These are phyloP conservation scores for Oenanthe sinensis DNA, from an alignment of 129 eudicot species.

Conservation along the genomic window DNA sequence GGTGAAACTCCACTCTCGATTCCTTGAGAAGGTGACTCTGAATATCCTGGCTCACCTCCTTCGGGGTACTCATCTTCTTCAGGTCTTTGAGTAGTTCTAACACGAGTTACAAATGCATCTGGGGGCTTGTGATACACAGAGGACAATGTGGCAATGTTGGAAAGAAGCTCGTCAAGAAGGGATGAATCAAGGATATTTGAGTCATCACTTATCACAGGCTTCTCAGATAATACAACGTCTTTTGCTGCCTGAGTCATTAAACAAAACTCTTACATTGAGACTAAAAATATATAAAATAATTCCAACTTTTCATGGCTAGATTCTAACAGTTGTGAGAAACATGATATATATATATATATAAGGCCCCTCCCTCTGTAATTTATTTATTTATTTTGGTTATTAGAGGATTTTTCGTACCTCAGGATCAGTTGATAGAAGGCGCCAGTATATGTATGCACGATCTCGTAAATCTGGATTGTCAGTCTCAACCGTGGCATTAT, in stretches of 20 bases:
- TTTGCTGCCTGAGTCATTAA: constrained; percentile 69
- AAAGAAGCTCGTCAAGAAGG: constrained; percentile 85
- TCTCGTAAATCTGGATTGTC: constrained; percentile 93
- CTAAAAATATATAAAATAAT: background rate
- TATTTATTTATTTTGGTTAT: background rate
- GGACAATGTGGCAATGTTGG: constrained; percentile 86
- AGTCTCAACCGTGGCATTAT: constrained; percentile 97
- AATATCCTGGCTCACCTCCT: constrained; percentile 61
- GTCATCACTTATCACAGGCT: constrained; percentile 90
- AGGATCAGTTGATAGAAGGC: constrained; percentile 95
- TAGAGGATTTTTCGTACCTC: constrained; percentile 44
- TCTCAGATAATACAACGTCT: constrained; percentile 90
- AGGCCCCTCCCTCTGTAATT: background rate
- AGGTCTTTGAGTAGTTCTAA: constrained; percentile 58
- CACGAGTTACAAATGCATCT: constrained; percentile 88
- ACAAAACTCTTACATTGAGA: background rate
- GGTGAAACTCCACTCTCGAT: constrained; percentile 48
- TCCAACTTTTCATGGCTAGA: background rate
- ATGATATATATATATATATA: background rate
- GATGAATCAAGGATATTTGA: constrained; percentile 84
- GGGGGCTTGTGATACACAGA: constrained; percentile 99
- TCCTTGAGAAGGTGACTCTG: constrained; percentile 59
- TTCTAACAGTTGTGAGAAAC: background rate
- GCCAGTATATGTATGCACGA: constrained; percentile 98
- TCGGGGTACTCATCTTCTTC: constrained; percentile 91